Conservation (phyloP, 2,329 filamentous ascomycete species). For the Aspergillus felis region DNA sequence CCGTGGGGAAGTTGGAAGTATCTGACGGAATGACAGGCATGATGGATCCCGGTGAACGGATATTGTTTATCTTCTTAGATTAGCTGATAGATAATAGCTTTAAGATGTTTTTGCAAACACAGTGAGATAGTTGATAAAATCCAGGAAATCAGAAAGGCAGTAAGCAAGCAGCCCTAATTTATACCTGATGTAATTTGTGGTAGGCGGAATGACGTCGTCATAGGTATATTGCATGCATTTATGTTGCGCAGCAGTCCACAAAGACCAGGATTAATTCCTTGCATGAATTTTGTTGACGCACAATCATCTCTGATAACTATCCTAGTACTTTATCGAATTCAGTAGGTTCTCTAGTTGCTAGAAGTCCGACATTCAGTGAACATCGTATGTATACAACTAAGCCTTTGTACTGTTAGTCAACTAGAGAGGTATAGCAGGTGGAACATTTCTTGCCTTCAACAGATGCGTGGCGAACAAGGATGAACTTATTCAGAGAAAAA, state of each 20-base stretch:
- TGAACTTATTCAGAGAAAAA: neutral
- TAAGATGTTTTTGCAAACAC: neutral
- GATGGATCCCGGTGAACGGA: neutral
- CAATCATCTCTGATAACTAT: neutral
- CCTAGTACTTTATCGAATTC: neutral
- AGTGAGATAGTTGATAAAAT: neutral
- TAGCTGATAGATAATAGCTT: neutral
- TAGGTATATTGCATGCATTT: neutral
- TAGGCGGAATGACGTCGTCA: neutral
- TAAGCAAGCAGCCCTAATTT: neutral
- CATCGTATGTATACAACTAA: neutral
- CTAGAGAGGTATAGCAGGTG: neutral
- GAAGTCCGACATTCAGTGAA: neutral
- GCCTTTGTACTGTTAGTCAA: neutral
- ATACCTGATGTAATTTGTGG: neutral
- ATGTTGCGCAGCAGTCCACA: neutral
- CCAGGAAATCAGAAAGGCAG: neutral
- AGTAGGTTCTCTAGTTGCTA: neutral
- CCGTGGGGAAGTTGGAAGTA: conserved; percentile 21
- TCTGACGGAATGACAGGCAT: conserved; percentile 30
- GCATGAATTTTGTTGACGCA: neutral
- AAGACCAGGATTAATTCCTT: neutral
- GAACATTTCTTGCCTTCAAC: neutral
- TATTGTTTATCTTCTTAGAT: neutral
- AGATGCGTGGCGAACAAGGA: neutral